Evolutionary conservation across 768 basidiomycete genomes (phyloP).

Genomic region (Boletellus sp.): DNA sequence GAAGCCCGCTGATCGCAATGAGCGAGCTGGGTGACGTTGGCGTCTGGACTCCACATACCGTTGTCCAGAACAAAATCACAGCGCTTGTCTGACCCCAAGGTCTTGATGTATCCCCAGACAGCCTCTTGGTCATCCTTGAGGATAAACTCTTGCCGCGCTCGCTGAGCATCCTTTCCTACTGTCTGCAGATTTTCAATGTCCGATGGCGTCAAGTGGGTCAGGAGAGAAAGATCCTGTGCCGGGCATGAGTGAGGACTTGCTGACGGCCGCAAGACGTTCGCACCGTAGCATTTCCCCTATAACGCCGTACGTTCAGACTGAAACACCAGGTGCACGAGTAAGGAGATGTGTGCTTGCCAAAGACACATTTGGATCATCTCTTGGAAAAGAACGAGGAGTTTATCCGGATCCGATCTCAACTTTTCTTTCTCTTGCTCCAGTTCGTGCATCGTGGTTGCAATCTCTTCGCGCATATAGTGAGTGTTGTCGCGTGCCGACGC

Average conservation of each 20-base stretch:
- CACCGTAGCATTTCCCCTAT: conserved; percentile 93
- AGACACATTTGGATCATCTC: conserved; percentile 91
- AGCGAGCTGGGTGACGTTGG: not conserved
- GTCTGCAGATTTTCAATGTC: conserved; percentile 83
- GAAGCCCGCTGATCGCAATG: conserved; percentile 65
- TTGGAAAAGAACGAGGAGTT: conserved; percentile 62
- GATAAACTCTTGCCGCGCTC: conserved; percentile 73
- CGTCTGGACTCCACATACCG: conserved; percentile 40
- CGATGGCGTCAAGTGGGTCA: conserved; percentile 78
- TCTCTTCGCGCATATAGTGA: conserved; percentile 41
- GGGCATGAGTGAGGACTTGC: not conserved
- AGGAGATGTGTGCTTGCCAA: conserved; percentile 40
- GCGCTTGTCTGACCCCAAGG: conserved; percentile 39
- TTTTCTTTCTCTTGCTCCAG: conserved; percentile 48
- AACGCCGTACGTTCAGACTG: conserved; percentile 1
- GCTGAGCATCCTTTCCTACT: conserved; percentile 78
- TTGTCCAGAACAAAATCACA: conserved; percentile 94
- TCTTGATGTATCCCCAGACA: conserved; percentile 70
- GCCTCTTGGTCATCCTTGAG: conserved; percentile 75
- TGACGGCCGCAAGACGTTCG: conserved; percentile 12
- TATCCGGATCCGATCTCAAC: conserved; percentile 45
- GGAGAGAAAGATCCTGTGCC: conserved; percentile 82
- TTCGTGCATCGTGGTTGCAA: conserved; percentile 69
- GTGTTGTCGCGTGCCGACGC: not conserved
- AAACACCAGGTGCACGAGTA: not conserved